Evolutionary conservation across 169 alveolate species (phyloP).

Genomic region (Plasmodium falciparum): DNA sequence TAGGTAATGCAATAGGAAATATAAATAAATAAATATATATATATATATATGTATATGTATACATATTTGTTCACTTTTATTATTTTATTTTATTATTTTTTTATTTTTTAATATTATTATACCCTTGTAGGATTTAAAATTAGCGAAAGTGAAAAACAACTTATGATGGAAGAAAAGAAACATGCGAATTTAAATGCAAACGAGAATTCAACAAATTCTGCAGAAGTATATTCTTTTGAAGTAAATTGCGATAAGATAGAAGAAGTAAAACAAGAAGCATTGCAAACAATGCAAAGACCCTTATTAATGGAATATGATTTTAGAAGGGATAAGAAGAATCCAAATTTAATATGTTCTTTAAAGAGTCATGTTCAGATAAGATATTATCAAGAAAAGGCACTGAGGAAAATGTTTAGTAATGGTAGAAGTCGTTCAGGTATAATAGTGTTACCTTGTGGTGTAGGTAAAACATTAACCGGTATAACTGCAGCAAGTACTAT

Average conservation of each 20-base stretch:
- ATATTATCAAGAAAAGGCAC: conserved; percentile 94
- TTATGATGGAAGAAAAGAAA: conserved; percentile 39
- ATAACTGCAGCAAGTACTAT: conserved; percentile 98
- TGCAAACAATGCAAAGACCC: conserved; percentile 93
- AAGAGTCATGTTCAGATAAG: conserved; percentile 95
- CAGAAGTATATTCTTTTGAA: conserved; percentile 90
- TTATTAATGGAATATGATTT: conserved; percentile 98
- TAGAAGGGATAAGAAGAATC: conserved; percentile 91
- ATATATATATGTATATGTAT: background rate
- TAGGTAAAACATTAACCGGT: conserved; percentile 99
- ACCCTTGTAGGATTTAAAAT: conserved; percentile 54
- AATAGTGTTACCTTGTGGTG: conserved; percentile 99
- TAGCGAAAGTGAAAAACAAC: conserved; percentile 74
- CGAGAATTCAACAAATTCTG: conserved; percentile 18
- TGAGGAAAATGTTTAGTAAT: conserved; percentile 97
- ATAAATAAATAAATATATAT: background rate
- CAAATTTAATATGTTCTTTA: conserved; percentile 91
- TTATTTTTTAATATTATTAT: conserved; percentile 25
- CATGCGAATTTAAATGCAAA: conserved; percentile 38
- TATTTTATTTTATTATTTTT: conserved; percentile 2
- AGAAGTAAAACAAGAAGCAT: conserved; percentile 92
- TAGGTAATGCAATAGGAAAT: conserved; percentile 48
- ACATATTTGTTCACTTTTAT: background rate
- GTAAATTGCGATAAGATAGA: conserved; percentile 91
- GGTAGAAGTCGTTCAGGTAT: conserved; percentile 99